phyloP scores from a whole-genome alignment of 2,329 filamentous ascomycete species.

The Ophiocordyceps camponoti-floridani region DNA sequence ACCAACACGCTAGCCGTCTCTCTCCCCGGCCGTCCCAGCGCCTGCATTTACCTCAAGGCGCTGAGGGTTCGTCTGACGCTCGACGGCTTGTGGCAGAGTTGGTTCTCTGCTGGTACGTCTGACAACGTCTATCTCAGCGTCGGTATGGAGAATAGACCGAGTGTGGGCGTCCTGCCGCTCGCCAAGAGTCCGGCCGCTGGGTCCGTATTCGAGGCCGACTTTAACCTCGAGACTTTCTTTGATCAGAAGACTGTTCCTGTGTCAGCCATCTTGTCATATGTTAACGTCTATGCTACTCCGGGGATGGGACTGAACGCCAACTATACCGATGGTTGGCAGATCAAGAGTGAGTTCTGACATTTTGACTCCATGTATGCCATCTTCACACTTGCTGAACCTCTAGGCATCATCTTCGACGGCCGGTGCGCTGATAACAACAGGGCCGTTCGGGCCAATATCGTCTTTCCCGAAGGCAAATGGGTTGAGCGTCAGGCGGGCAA shows the following conservation, averaged over 20 bases:
- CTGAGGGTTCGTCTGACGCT: not conserved
- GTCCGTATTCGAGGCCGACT: not conserved
- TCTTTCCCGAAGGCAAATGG: not conserved
- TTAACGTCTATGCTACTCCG: not conserved
- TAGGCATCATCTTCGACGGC: not conserved
- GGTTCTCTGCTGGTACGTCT: not conserved
- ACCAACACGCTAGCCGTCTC: not conserved
- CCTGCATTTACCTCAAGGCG: not conserved
- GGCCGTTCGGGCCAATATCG: not conserved
- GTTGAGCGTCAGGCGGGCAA: not conserved
- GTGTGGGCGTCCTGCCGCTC: not conserved
- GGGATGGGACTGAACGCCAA: not conserved
- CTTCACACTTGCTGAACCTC: not conserved
- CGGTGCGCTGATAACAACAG: not conserved
- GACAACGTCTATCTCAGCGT: not conserved
- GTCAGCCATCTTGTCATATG: not conserved
- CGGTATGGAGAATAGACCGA: not conserved
- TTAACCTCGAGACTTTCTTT: not conserved
- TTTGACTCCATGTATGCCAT: not conserved
- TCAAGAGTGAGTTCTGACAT: not conserved
- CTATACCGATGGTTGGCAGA: not conserved
- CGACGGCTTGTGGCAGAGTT: not conserved
- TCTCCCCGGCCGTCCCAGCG: not conserved
- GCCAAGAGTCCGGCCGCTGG: not conserved
- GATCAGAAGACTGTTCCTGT: not conserved